Evolutionary conservation across 2,329 filamentous ascomycete genomes (phyloP), one percentile per base, ranked within the genome.

Genomic region (Verticillium longisporum): DNA sequence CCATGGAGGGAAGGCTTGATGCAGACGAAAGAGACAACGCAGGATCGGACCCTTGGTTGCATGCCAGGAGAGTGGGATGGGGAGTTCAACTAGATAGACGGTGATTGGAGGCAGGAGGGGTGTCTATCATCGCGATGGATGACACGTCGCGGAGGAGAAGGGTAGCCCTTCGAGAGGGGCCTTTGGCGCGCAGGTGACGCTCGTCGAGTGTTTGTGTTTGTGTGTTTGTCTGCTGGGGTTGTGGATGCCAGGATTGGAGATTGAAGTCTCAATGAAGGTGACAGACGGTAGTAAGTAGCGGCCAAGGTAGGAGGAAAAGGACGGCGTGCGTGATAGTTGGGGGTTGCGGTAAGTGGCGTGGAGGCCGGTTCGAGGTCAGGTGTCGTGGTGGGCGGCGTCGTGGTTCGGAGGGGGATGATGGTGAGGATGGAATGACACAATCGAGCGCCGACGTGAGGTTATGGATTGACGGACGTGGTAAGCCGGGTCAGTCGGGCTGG

Each of bases 1-100:
- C 72, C 73, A 75, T 76, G 65, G 68, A 66, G 68, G 69, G 67
- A 67, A 67, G 66, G 64, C 65, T 64, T 61, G 32, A 33, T n/a
- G 26, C 26, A 55, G 33, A 55, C 63, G 66, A 61, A 65, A 62
- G 65, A 63, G 67, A 62, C 62, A 65, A 59, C 61, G 59, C 59
- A 55, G 32, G 26, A 15, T 55, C 54, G 26, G 9, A 21, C 15
- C 54, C 15, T 55, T 21, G 13, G 26, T 34, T 14, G 54, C 54
- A 55, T 55, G 54, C 54, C 54, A 55, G 54, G 33, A 5, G 26
- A n/a, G 26, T 32, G n/a, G 15, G 54, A 13, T n/a, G 26, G 11
- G 26, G 18, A n/a, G 26, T 55, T 55, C 18, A 55, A 34, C 54
- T 55, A n/a, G 26, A 34, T 32, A 33, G 26, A 55, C 11, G 54